Base-by-base conservation (phyloP, 495 filamentous ascomycete species). In the Aspergillus heteromorphus region DNA sequence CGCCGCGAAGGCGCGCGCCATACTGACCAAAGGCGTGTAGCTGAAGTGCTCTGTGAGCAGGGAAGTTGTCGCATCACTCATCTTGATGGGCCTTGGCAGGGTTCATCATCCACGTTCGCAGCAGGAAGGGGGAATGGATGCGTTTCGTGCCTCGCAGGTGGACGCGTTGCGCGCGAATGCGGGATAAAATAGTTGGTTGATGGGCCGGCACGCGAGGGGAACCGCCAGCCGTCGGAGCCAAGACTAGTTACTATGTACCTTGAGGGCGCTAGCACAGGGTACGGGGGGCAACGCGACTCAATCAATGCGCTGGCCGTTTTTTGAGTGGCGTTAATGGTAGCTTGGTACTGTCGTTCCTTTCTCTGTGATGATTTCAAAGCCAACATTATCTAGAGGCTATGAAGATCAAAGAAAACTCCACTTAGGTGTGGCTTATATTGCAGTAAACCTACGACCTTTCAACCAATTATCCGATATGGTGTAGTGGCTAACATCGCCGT, bases 11-110 rank as follows among this genome's bases (percentile, higher is more conserved):
- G n/a, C n/a, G n/a, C n/a, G n/a, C n/a, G n/a, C n/a, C n/a, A 51
- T 19, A 77, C 85, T 70, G 67, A 96, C 92, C 56, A 96, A 77
- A 21, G 93, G 93, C 2, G 93, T 92, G 63, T 96, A 96, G 57
- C 88, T 87, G 62, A 98, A 87, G 66, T 97, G 93, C 79, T 98
- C 93, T 7, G 95, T 96, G 60, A 98, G 81, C 59, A 98, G 79
- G 52, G 89, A 85, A 23, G 79, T 88, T 14, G 74, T 73, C 54
- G 71, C 72, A 58, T 77, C 74, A 51, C 73, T 73, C 74, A 77
- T 77, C 31, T 47, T 62, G 51, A 59, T 40, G n/a, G 34, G 30
- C 41, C 17, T 8, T 21, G 43, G 9, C 40, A 40, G 11, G 14
- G 13, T 47, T 27, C 48, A 54, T 54, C 45, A 51, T 40, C 34